Evolutionary conservation across 176 grass and related monocot species (phyloP).

Genomic region (Raddia guianensis): DNA sequence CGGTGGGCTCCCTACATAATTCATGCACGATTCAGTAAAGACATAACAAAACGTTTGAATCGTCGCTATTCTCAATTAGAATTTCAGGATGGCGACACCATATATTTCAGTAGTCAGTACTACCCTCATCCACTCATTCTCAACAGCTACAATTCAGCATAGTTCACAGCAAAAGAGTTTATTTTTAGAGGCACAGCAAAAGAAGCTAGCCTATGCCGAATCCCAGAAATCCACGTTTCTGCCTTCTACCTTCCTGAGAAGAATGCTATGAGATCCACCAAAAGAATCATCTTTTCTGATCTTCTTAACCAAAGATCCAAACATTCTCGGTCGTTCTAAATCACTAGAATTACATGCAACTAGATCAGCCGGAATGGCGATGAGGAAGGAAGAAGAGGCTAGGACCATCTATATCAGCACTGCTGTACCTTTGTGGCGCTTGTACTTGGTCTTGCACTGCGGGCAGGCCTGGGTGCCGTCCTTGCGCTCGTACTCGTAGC

Average conservation of each 20-base stretch:
- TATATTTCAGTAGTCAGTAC: not conserved
- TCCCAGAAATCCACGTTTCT: constrained; percentile 6
- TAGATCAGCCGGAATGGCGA: not conserved
- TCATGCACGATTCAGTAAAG: constrained; percentile 22
- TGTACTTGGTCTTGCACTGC: constrained; percentile 99
- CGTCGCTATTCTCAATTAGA: not conserved
- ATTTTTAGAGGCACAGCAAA: not conserved
- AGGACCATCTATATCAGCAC: not conserved
- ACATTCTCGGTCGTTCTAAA: not conserved
- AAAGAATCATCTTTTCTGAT: not conserved
- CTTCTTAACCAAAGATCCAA: constrained; percentile 31
- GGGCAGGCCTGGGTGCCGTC: constrained; percentile 92
- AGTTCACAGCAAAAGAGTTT: not conserved
- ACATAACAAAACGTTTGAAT: not conserved
- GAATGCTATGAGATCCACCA: constrained; percentile 10
- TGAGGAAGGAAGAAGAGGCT: not conserved
- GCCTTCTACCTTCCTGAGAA: not conserved
- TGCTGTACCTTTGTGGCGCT: constrained; percentile 86
- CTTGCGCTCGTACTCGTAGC: constrained; percentile 99
- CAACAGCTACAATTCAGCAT: constrained; percentile 14
- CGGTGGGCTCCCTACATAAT: constrained; percentile 72
- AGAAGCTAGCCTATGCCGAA: not conserved
- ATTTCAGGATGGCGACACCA: not conserved
- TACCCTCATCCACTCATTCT: not conserved
- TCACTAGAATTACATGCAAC: not conserved